These are phyloP conservation scores for Botryotinia narcissicola DNA, from an alignment of 2,329 filamentous ascomycete genomes.

Conservation along the genomic window DNA sequence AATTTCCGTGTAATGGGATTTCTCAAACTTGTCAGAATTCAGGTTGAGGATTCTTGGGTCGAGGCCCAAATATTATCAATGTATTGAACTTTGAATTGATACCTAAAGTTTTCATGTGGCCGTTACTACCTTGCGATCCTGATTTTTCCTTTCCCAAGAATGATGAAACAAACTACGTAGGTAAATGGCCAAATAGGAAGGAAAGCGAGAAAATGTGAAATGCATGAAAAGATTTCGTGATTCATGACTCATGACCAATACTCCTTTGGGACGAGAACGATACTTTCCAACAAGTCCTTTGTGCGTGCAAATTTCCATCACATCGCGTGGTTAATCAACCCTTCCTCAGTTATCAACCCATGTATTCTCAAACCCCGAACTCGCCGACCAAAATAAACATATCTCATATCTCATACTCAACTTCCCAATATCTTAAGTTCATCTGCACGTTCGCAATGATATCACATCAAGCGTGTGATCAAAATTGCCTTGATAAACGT, in stretches of 20 bases:
- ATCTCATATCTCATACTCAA: background rate
- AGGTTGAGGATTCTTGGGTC: background rate
- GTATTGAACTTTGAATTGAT: background rate
- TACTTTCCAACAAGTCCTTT: slow-evolving; percentile 1
- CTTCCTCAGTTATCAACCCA: background rate
- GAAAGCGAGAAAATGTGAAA: background rate
- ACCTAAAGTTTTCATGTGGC: background rate
- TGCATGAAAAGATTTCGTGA: background rate
- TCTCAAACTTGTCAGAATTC: background rate
- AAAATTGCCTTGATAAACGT: background rate
- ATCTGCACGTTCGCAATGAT: background rate
- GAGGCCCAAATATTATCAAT: background rate
- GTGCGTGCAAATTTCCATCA: background rate
- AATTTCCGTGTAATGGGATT: background rate
- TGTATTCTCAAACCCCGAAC: background rate
- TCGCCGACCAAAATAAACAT: background rate
- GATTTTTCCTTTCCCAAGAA: background rate
- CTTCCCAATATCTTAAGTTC: background rate
- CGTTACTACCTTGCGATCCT: slow-evolving; percentile 10
- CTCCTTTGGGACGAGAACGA: background rate
- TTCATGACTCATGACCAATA: background rate
- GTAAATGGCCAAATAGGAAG: background rate
- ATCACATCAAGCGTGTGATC: background rate
- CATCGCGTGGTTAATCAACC: background rate
- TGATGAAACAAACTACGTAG: background rate